These are phyloP conservation scores for Gossypium aridum DNA, from an alignment of 441 rosid genomes.

Conservation along the genomic window DNA sequence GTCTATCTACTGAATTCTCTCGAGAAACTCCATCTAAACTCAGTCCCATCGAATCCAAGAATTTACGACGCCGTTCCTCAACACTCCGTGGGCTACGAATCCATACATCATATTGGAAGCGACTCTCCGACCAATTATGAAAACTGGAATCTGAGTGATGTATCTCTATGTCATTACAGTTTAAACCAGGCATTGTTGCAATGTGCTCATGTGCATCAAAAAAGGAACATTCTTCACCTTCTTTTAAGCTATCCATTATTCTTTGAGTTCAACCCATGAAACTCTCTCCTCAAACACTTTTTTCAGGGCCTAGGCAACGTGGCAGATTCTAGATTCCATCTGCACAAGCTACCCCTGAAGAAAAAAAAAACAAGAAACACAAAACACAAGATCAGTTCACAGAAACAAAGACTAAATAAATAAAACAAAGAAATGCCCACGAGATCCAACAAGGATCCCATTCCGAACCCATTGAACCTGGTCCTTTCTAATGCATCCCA, in stretches of 20 bases:
- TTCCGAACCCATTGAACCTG: conserved; percentile 66
- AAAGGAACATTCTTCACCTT: conserved; percentile 53
- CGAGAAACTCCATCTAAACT: conserved; percentile 23
- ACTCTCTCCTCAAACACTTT: conserved; percentile 28
- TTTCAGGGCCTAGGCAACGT: conserved; percentile 38
- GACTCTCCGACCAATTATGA: conserved; percentile 7
- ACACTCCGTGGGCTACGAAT: conserved; percentile 54
- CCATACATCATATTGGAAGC: conserved; percentile 59
- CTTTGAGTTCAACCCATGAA: conserved; percentile 69
- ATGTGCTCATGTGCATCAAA: conserved; percentile 68
- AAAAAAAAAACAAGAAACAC: conserved; percentile 28
- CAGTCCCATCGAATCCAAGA: conserved; percentile 40
- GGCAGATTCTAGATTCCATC: conserved; percentile 37
- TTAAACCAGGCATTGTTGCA: conserved; percentile 25
- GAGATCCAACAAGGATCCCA: conserved; percentile 86
- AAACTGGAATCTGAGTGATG: conserved; percentile 20
- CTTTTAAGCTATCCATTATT: conserved; percentile 47
- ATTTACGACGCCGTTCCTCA: conserved; percentile 63
- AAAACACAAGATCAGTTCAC: conserved; percentile 49
- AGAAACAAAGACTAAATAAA: conserved; percentile 10
- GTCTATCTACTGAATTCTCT: conserved; percentile 22
- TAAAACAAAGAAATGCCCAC: conserved; percentile 26
- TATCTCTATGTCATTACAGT: conserved; percentile 21
- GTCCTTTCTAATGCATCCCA: conserved; percentile 18
- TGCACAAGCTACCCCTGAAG: conserved; percentile 49